Percentiles rank a stretch among this genome's conserved stretches.
Conservation (phyloP, 306 rosid genomes). For the Abrus precatorius region DNA sequence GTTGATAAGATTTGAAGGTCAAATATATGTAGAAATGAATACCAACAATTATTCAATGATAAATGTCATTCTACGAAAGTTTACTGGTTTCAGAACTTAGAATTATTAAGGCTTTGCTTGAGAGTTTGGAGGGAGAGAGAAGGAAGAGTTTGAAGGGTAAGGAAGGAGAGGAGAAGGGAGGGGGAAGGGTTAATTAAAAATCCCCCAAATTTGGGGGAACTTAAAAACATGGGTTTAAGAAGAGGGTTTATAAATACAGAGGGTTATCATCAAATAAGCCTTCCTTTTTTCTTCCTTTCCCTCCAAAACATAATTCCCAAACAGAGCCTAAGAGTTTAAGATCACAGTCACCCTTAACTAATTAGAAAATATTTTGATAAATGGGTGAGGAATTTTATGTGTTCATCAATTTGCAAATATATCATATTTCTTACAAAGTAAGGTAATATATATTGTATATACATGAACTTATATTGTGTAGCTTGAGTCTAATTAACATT, state of each 20-base stretch:
- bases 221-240: no score
- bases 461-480: slow-evolving; percentile 14
- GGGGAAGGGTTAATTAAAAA: no score
- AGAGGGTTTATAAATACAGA: no score
- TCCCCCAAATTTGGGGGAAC: no score
- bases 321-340: neutral
- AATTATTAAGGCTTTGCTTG: no score
- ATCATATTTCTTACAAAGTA: neutral
- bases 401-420: neutral
- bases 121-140: no score
- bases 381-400: slow-evolving; percentile 21
- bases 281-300: no score
- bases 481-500: slow-evolving; percentile 19
- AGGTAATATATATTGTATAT: neutral
- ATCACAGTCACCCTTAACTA: neutral
- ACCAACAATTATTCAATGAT: neutral
- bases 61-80: neutral
- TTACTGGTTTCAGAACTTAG: neutral
- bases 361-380: neutral
- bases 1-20: neutral
- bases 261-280: no score
- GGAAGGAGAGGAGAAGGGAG: no score
- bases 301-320: no score
- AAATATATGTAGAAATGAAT: neutral
- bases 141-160: no score